Base-by-base conservation (phyloP, 345 rosid species). In the Acer yangbiense region DNA sequence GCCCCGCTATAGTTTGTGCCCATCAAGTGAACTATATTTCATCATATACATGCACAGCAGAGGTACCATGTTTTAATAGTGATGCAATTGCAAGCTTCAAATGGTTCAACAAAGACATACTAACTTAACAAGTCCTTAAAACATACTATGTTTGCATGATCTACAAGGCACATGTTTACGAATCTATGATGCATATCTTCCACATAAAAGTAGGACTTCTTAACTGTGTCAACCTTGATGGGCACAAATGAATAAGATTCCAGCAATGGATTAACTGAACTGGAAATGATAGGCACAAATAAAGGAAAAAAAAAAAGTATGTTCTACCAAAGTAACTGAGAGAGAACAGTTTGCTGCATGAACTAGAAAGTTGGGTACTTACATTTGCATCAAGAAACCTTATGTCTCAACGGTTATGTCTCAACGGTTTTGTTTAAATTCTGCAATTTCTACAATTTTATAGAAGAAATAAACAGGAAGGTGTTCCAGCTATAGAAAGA, bases 101-200 rank as follows among this genome's bases (percentile, higher is more conserved):
- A 46, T 68, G 52, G 29, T 68, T 68, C 71, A 44, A 68, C 71
- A 68, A 11, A 68, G 57, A 68, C 23, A 68, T 68, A 23, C 72
- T 21, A 68, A 21, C 61, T 16, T 46, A 46, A 46, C 3, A 9
- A 46, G 13, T 46, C 10, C 50, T 9, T 9, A 46, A 46, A 46
- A 46, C 50, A 46, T 21, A 66, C 0, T 66, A 11, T 52, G 46
- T 21, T 29, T 25, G 41, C n/a, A 8, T 50, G 20, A 61, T 6
- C 57, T 9, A 16, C 9, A 16, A 27, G 13, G 10, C 18, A 60
- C 52, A 1, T 52, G 62, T 20, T 23, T 17, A 7, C 14, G 58
- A 20, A 39, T 39, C 10, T 9, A 13, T 43, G 68, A 39, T 9
- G 68, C 25, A 62, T 14, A 39, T 41, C 17, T 57, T 35, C 48